Evolutionary conservation across 148 eudicot species (phyloP).

Genomic region (Fallopia convolvulus): DNA sequence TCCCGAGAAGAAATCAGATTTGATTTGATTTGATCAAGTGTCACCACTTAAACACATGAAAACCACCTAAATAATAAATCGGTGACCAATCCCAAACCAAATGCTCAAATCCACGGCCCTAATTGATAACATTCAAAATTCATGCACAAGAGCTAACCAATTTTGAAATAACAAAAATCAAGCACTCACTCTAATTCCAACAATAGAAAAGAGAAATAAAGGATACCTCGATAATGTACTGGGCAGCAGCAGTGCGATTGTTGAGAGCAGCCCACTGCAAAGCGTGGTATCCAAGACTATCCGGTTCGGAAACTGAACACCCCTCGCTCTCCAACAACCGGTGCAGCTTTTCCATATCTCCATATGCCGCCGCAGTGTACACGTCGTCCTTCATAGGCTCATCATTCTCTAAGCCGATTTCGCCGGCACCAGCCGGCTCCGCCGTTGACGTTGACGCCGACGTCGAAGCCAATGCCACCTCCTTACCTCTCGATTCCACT

Average conservation of each 20-base stretch:
- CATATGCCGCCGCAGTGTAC: slow-evolving; percentile 97
- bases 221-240: slow-evolving; percentile 69
- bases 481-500: slow-evolving; percentile 45
- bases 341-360: slow-evolving; percentile 90
- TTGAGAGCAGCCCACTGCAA: slow-evolving; percentile 98
- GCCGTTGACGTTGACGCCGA: slow-evolving; percentile 12
- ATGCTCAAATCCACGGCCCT: background rate
- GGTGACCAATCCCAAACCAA: background rate
- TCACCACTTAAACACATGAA: background rate
- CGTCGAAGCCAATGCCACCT: slow-evolving; percentile 13
- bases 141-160: too few species aligned
- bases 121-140: background rate
- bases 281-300: slow-evolving; percentile 74
- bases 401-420: slow-evolving; percentile 26
- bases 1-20: background rate
- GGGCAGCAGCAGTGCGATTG: slow-evolving; percentile 92
- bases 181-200: background rate
- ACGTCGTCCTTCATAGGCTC: slow-evolving; percentile 69
- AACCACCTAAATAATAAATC: background rate
- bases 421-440: slow-evolving; percentile 19
- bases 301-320: slow-evolving; percentile 80
- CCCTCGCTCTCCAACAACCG: slow-evolving; percentile 76
- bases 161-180: background rate
- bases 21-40: background rate
- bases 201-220: background rate